Evolutionary conservation across 2,329 filamentous ascomycete genomes (phyloP), one percentile per base, ranked within the genome.

Genomic region (Hypoxylon sp.): DNA sequence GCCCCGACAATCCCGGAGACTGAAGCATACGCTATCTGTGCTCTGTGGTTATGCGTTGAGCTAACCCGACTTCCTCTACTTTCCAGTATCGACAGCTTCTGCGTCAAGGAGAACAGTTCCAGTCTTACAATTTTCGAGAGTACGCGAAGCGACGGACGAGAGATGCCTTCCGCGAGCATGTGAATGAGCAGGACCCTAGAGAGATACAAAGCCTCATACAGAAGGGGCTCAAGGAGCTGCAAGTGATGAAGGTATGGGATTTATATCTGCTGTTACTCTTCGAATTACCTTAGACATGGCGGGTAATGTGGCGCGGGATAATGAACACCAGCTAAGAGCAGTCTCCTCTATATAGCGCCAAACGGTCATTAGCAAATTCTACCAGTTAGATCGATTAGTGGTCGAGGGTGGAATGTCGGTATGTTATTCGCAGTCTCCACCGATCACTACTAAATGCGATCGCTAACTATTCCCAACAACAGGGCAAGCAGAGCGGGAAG

Each of bases 51-150:
- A 52, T 29, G 17, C 33, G 5, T 31, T 14, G 6, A 52, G 47
- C 67, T 72, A 62, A 70, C 66, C 9, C 13, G 2, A 51, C 54
- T 47, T 64, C 47, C 35, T 50, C 17, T 29, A 14, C 11, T 10
- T 37, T 54, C 14, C 71, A 97, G 94, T 98, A 97, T 83, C 94
- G 96, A 73, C 95, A 95, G 77, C 85, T 99, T 75, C 86, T 98
- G 76, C 92, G 94, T 75, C 92, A 96, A 80, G 90, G 94, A 70
- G 86, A 87, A 69, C 92, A 97, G 78, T 98, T 99, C 81, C 89
- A 94, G 70, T 90, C 92, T 74, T 99, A 98, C 86, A 99, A 98
- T 83, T 99, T 98, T 87, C 90, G 96, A 83, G 95, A 98, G 81
- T 99, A 99, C 82, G 94, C 96, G 59, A 92, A 91, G 82, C 91